Percentiles rank a stretch among this genome's conserved stretches.
phyloP scores from a whole-genome alignment of 225 moss, liverwort and hornwort genomes.

The Rhytidiadelphus loreus region DNA sequence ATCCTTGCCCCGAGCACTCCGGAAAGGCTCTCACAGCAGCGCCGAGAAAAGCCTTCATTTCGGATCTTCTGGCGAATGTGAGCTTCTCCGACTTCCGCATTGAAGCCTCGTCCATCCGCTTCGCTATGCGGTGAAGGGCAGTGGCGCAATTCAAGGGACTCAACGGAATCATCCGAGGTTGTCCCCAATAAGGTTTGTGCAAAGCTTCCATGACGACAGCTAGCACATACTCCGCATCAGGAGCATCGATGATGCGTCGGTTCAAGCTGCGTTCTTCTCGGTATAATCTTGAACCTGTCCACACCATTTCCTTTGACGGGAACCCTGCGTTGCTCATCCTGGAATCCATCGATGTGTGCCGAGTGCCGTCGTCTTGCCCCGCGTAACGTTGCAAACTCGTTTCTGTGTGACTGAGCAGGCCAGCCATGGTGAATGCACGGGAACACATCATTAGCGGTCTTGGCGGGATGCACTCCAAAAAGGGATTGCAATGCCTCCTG shows the following conservation, averaged over 20 bases:
- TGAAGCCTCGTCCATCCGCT: slow-evolving; percentile 67
- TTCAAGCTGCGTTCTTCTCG: slow-evolving; percentile 48
- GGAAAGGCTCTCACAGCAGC: slow-evolving; percentile 47
- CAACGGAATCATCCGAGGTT: slow-evolving; percentile 23
- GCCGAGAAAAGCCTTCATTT: slow-evolving; percentile 47
- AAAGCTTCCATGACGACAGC: slow-evolving; percentile 43
- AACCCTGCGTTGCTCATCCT: background rate
- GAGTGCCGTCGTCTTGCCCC: background rate
- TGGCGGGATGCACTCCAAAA: background rate
- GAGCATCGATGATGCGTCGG: slow-evolving; percentile 54
- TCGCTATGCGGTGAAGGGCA: slow-evolving; percentile 79
- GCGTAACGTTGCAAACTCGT: background rate
- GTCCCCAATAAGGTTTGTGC: slow-evolving; percentile 26
- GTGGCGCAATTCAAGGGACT: slow-evolving; percentile 77
- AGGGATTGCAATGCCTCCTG: background rate
- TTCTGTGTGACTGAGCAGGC: slow-evolving; percentile 1
- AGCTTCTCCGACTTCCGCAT: slow-evolving; percentile 62
- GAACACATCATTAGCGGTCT: background rate
- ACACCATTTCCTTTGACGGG: background rate
- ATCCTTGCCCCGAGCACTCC: slow-evolving; percentile 60
- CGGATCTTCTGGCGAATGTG: slow-evolving; percentile 48
- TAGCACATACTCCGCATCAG: slow-evolving; percentile 41
- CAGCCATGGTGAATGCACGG: background rate
- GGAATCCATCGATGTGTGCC: background rate
- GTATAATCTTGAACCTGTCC: slow-evolving; percentile 7